Evolutionary conservation across 768 basidiomycete genomes (phyloP).

Genomic region (Clitopilus passeckerianus): DNA sequence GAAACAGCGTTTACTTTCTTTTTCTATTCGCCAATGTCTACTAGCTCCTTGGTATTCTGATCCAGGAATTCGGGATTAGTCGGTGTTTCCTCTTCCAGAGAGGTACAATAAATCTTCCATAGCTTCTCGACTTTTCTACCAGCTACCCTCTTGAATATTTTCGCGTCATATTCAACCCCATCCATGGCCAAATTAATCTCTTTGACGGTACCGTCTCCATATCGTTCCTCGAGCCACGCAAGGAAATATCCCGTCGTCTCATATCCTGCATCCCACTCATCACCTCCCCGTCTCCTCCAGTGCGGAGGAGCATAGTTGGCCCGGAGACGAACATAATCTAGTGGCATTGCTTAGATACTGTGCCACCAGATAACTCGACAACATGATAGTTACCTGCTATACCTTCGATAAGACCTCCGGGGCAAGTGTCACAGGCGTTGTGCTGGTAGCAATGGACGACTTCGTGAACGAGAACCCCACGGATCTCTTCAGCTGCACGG

Average conservation of each 20-base stretch:
- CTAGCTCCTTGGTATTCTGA: not conserved
- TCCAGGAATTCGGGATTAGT: too few relatives aligned
- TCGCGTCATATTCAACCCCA: constrained; percentile 41
- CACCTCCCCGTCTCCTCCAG: constrained; percentile 48
- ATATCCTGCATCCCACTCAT: constrained; percentile 74
- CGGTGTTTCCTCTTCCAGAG: constrained; percentile 17
- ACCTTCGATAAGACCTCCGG: constrained; percentile 73
- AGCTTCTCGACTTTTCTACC: constrained; percentile 49
- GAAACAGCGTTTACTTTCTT: constrained; percentile 1
- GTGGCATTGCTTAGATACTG: not conserved
- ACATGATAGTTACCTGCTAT: constrained; percentile 51
- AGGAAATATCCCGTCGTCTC: constrained; percentile 72
- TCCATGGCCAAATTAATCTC: constrained; percentile 55
- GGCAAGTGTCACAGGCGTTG: constrained; percentile 54
- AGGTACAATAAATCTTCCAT: constrained; percentile 51
- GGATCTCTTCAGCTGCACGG: constrained; percentile 54
- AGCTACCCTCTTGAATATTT: constrained; percentile 47
- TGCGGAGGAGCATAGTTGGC: constrained; percentile 62
- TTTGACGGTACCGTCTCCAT: constrained; percentile 48
- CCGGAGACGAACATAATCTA: constrained; percentile 70
- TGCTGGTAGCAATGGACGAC: constrained; percentile 79
- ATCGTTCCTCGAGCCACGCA: constrained; percentile 55
- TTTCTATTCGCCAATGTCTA: not conserved
- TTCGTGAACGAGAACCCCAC: constrained; percentile 70
- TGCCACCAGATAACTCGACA: not conserved